Evolutionary conservation across 2,329 filamentous ascomycete genomes (phyloP).

Genomic region (Xylaria sp.): DNA sequence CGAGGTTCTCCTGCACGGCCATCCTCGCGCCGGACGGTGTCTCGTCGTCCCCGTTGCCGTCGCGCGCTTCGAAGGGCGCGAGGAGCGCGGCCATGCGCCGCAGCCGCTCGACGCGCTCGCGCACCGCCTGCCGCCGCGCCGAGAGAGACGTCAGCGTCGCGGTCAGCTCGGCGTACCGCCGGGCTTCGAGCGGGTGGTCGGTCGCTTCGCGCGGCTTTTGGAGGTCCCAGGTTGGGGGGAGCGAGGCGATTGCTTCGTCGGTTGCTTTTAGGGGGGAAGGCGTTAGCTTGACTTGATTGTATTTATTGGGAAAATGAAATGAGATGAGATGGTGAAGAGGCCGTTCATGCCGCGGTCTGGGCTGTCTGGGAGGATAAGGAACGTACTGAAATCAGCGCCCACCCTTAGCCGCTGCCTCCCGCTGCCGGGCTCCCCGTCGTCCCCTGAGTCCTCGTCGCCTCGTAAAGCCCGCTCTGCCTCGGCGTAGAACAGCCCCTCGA

Average conservation of each 20-base stretch:
- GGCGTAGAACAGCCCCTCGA: conserved; percentile 72
- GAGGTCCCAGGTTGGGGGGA: conserved; percentile 61
- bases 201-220: conserved; percentile 51
- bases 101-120: conserved; percentile 59
- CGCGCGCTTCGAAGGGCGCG: conserved; percentile 56
- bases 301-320: not conserved
- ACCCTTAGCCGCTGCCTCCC: conserved; percentile 47
- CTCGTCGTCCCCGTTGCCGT: conserved; percentile 39
- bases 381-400: conserved; percentile 45
- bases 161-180: conserved; percentile 63
- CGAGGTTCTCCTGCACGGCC: conserved; percentile 71
- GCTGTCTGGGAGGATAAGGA: not conserved
- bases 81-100: conserved; percentile 63
- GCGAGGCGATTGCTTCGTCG: conserved; percentile 56
- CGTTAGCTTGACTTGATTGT: not conserved
- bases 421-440: conserved; percentile 49
- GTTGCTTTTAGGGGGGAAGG: conserved; percentile 50
- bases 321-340: not conserved
- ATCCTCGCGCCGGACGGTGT: conserved; percentile 43
- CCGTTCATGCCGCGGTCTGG: not conserved
- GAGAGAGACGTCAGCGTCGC: conserved; percentile 62
- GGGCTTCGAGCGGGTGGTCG: conserved; percentile 59
- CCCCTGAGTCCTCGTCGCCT: conserved; percentile 51
- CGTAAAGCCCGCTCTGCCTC: conserved; percentile 53
- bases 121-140: conserved; percentile 54